Evolutionary conservation across 805 yeast species (phyloP), one percentile per base, ranked within the genome.

Genomic region (Saccharomycopsis lassenensis): DNA sequence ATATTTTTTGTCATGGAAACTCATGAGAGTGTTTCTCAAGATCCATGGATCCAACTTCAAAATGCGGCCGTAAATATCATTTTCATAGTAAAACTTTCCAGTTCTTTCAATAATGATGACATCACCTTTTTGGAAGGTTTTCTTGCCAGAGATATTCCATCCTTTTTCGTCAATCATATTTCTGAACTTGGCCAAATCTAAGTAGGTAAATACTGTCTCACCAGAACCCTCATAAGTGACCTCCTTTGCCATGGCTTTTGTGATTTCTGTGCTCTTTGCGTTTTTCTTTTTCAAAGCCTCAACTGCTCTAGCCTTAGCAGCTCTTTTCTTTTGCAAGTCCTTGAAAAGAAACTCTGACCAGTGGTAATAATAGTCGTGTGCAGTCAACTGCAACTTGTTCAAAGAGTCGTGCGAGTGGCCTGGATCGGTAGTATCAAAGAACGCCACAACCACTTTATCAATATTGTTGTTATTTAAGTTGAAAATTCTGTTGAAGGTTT

Each of bases 111-210:
- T 55, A 2, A 81, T 52, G 1, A 81, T 48, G 0, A 71, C 59
- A 50, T 79, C 83, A 4, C 87, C 89, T 2, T 57, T 50, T 7
- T 52, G 41, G 43, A 58, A 65, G 0, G 48, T 37, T n/a, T 61
- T 50, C 21, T 59, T 50, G 10, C 58, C 56, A 70, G 74, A 66
- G 2, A 41, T 43, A 14, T 41, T 41, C 39, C 44, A 35, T 8
- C 41, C 42, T 11, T 35, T 27, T 26, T 45, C 40, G 31, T 42
- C 35, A 21, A 47, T 49, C 37, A 48, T 41, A 10, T 53, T 45
- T 1, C 51, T 48, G 29, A 58, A 48, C 14, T 61, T 56, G 2
- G 63, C 51, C 14, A 73, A 45, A 48, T 80, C 84, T 8, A 77
- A 44, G 45, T 63, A 76, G 0, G 72, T 62, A 37, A 70, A 52